Evolutionary conservation across 345 rosid species (phyloP), one percentile per base, ranked within the genome.

Genomic region (Reutealis trisperma): DNA sequence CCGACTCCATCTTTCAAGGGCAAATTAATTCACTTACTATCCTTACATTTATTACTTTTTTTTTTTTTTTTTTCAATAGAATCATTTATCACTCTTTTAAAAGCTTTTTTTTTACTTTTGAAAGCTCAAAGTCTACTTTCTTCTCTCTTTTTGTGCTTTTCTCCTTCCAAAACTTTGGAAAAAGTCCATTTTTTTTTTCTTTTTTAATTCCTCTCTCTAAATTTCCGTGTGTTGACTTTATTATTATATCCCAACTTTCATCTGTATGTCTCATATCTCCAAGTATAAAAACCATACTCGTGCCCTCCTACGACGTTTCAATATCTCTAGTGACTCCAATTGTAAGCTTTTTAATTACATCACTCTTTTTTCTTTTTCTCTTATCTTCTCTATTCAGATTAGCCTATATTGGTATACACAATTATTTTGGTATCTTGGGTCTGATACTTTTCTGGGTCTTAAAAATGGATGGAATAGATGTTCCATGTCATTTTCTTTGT

Each of bases 401-500:
- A 13, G 11, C 11, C 11, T 45, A 13, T 13, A 1, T 45, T 3
- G 6, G 11, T 6, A 8, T 45, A 7, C 51, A 45, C 51, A 6
- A 8, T 45, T 45, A 2, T 1, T 45, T 45, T 7, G 6, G 11
- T 45, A 7, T 13, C 11, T 45, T 45, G 7, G 51, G 51, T 45
- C 11, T 8, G 8, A 44, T 44, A 4, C 42, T 6, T 15, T 2
- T 44, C 22, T 6, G 16, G 11, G 2, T 1, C 9, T n/a, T n/a
- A n/a, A 62, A 24, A 76, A 85, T 87, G 86, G 88, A 80, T 14
- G 78, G 78, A 15, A 54, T 84, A 3, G 90, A 88, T 16, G 77
- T 88, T 59, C 92, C 94, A 3, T 47, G 60, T 0, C 84, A 83
- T 76, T 90, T 90, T 70, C 87, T 87, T 2, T 90, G 94, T 44